Evolutionary conservation across 177 flowering plant species (phyloP), one percentile per base, ranked within the genome.

Genomic region (Tripterygium wilfordii): DNA sequence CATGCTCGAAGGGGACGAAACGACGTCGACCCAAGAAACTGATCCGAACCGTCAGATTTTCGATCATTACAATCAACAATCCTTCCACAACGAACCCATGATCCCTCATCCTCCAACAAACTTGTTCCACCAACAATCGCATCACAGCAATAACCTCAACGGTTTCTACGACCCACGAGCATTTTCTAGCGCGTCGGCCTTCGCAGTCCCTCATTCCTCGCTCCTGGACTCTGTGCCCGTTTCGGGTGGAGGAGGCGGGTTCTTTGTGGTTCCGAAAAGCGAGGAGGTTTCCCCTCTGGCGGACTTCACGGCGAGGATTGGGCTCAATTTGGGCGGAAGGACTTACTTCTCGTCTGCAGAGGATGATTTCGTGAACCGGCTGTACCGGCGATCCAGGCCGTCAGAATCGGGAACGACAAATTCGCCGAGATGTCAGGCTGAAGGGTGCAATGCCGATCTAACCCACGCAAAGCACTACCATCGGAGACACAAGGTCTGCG

Each of bases 401-500:
- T 42, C 48, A 5, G 83, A 68, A 1, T 22, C 66, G 26, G 74
- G 71, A 6, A 41, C 75, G 27, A 43, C 63, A 0, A 81, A 77
- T 63, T 15, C 68, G 10, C 85, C 91, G 1, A 45, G 80, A 46
- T 90, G 95, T 49, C 97, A 87, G 48, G 97, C 85, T 1, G 96
- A 87, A 53, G 96, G 96, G 0, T 90, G 97, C 57, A 61, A 61
- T 41, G 89, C 83, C 35, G 91, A 82, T 48, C 80, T 90, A 51
- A 75, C 63, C 30, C 66, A 82, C 58, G 80, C 96, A 14, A 90
- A 87, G 76, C 88, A 87, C 54, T 90, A 88, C 64, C 97, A 88
- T 71, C 78, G 95, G 21, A 76, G 97, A 10, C 95, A 87, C 47
- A 89, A 84, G 74, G 96, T 89, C 36, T 89, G 97, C 56, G 96